Conservation (phyloP, 2,329 filamentous ascomycete genomes). For the Nigrospora sphaerica region DNA sequence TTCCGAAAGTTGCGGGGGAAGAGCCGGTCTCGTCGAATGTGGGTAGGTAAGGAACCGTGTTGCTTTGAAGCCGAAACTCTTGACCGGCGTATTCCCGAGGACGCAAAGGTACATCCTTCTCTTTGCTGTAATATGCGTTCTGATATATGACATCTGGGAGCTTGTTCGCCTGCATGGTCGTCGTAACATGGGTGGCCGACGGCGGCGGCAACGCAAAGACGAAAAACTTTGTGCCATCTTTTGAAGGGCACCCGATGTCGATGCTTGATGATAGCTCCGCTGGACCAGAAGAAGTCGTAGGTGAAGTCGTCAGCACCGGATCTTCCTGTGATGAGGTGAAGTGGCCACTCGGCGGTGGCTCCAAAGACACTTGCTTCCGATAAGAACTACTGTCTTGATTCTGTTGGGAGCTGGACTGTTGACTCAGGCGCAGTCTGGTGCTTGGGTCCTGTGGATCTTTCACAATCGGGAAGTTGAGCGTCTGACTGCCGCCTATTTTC, state of each 20-base stretch:
- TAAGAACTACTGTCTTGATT: constrained; percentile 25
- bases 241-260: constrained; percentile 17
- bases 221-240: constrained; percentile 18
- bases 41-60: constrained; percentile 71
- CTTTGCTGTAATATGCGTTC: constrained; percentile 77
- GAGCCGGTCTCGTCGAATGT: constrained; percentile 62
- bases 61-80: constrained; percentile 73
- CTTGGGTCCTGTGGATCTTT: constrained; percentile 65
- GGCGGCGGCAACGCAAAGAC: constrained; percentile 25
- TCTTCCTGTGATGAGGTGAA: constrained; percentile 1
- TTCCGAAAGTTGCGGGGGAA: constrained; percentile 47
- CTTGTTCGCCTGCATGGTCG: constrained; percentile 49
- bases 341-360: constrained; percentile 8
- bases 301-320: constrained; percentile 10
- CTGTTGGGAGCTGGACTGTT: constrained; percentile 50
- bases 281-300: constrained; percentile 7
- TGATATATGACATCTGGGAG: constrained; percentile 71
- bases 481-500: constrained; percentile 31
- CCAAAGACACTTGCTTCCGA: constrained; percentile 29
- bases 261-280: constrained; percentile 3
- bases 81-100: constrained; percentile 78
- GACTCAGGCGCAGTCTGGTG: constrained; percentile 59
- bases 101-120: constrained; percentile 72
- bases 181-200: constrained; percentile 34
- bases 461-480: constrained; percentile 63